Evolutionary conservation across 805 yeast species (phyloP), one percentile per base, ranked within the genome.

Genomic region (Yarrowia sp.): DNA sequence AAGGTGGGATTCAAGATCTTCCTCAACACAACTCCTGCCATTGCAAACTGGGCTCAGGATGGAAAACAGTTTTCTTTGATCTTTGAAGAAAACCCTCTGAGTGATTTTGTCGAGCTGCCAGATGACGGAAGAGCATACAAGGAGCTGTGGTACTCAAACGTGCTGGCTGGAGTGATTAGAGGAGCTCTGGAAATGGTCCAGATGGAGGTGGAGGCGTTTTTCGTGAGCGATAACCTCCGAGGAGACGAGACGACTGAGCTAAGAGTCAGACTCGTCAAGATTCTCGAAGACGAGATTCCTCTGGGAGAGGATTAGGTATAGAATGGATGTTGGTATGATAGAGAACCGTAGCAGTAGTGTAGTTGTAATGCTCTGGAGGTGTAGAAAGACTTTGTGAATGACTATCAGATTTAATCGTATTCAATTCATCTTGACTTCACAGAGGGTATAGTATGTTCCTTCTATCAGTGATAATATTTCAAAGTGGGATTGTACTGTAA

Each of bases 171-270:
- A 15, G 95, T 95, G 3, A 76, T 95, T 60, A 84, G 90, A 66
- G 98, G 98, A 4, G 92, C 96, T 0, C 77, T 95, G 60, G 97
- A 92, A 72, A 93, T 92, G 97, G 96, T 95, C 3, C 99, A 95
- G 73, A 77, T 95, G 71, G 96, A 92, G 66, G 91, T 92, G 61
- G 96, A 92, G 65, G 91, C 87, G 1, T 79, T 77, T 69, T 95
- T 92, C 73, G 83, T 90, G 1, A 84, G 87, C 69, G 99, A 95
- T 73, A 85, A 82, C 1, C 78, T 95, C 57, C 83, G 92, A 68
- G 98, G 98, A 0, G 93, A 91, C 69, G 86, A 86, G 11, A 78
- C 77, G 32, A 93, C 98, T 0, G 98, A 92, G 72, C 77, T 95
- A 64, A 82, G 88, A 67, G 83, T 95, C 51, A 86, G 85, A 70